Conservation (phyloP, 257 asterid species). For the Petunia secreta region DNA sequence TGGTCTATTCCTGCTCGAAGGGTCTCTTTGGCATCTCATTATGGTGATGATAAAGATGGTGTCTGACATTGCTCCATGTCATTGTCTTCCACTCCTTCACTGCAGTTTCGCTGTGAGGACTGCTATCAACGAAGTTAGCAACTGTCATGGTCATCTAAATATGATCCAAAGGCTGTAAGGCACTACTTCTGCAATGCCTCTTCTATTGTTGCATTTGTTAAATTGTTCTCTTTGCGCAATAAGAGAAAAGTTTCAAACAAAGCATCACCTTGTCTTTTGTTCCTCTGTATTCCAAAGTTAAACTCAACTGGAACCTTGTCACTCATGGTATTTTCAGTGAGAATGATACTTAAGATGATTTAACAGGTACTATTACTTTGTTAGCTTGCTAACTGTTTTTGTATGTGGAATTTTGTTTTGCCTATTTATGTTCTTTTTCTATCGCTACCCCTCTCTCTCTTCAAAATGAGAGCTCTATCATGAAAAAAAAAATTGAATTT, state of each 20-base stretch:
- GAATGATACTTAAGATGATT: background rate
- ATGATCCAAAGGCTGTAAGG: background rate
- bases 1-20: background rate
- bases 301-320: background rate
- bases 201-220: background rate
- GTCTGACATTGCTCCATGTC: background rate
- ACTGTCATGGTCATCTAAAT: background rate
- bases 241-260: background rate
- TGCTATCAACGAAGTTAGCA: background rate
- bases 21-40: constrained; percentile 21
- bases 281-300: background rate
- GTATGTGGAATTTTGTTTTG: background rate
- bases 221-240: background rate
- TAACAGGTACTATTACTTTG: background rate
- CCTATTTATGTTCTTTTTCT: background rate
- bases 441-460: background rate
- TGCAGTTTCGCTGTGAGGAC: background rate
- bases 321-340: background rate
- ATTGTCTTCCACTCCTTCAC: background rate
- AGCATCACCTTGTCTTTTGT: background rate
- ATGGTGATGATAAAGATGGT: background rate
- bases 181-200: background rate
- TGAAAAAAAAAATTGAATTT: background rate
- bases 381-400: background rate
- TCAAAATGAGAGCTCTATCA: background rate